Evolutionary conservation across 164 flowering plant species (phyloP).

Genomic region (Cinnamomum chago): DNA sequence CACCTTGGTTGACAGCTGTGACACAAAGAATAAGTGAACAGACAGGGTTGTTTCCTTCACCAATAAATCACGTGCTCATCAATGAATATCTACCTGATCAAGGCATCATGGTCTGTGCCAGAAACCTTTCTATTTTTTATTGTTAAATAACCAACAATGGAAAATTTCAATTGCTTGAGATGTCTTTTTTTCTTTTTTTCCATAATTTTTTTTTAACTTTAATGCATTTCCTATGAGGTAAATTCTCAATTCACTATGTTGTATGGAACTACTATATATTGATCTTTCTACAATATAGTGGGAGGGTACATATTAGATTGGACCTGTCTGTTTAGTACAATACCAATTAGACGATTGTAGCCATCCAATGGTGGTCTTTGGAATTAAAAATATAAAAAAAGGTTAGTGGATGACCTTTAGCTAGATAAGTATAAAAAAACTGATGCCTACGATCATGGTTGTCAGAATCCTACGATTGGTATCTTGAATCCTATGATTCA

Average conservation of each 20-base stretch:
- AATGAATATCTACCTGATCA: slow-evolving; percentile 91
- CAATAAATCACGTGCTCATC: slow-evolving; percentile 91
- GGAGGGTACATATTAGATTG: background rate
- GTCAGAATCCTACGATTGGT: too few species aligned
- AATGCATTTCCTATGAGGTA: too few species aligned
- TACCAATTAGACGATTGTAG: background rate
- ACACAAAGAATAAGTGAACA: slow-evolving; percentile 50
- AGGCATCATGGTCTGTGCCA: slow-evolving; percentile 81
- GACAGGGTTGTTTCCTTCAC: slow-evolving; percentile 69
- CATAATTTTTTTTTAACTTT: too few species aligned
- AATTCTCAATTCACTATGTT: too few species aligned
- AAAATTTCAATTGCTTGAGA: background rate
- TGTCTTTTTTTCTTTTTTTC: background rate
- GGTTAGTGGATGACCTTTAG: background rate
- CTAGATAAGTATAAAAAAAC: background rate
- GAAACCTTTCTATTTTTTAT: background rate
- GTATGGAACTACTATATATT: too few species aligned
- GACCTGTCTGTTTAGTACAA: background rate
- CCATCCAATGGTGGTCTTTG: background rate
- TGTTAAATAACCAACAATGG: background rate
- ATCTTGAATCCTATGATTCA: too few species aligned
- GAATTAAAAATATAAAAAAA: background rate
- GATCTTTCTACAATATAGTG: background rate
- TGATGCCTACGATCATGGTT: background rate
- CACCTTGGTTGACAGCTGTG: slow-evolving; percentile 66